A percentile compares a stretch with the other conserved stretches of the same genome.
These are phyloP conservation scores for Solanum chiquidenum DNA, from an alignment of 257 asterid species.

Conservation along the genomic window DNA sequence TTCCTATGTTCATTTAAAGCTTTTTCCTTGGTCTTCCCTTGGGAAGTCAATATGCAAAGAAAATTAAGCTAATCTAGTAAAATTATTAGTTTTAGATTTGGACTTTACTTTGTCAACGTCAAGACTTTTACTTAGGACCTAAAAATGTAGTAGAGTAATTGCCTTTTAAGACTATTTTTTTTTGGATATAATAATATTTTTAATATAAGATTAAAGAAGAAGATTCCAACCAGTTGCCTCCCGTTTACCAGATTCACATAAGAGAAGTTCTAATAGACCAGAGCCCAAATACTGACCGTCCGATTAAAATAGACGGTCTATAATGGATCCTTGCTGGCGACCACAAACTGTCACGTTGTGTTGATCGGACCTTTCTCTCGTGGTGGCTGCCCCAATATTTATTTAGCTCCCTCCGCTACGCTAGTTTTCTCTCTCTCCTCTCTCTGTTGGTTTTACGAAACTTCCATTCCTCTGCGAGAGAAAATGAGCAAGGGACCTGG, in stretches of 20 bases:
- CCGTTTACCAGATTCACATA: not conserved
- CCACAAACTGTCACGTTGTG: conserved; percentile 1
- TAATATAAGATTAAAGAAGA: not conserved
- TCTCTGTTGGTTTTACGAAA: not conserved
- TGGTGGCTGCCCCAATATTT: not conserved
- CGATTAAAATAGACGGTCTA: not conserved
- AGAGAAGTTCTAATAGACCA: not conserved
- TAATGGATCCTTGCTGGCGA: not conserved
- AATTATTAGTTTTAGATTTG: not conserved
- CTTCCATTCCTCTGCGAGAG: not conserved
- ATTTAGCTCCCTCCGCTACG: not conserved
- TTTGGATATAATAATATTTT: not conserved
- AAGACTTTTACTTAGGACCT: not conserved
- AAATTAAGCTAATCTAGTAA: not conserved
- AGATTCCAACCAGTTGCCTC: not conserved
- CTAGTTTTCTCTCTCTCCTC: not conserved
- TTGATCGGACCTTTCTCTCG: not conserved
- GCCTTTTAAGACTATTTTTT: not conserved
- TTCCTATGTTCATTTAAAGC: not conserved
- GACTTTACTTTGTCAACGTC: not conserved
- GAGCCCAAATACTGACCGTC: conserved; percentile 4
- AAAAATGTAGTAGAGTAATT: not conserved
- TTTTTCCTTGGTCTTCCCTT: not conserved
- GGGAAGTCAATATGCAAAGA: not conserved
- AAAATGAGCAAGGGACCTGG: conserved; percentile 95